Evolutionary conservation across 768 basidiomycete species (phyloP).

Genomic region (Grammothele lineata): DNA sequence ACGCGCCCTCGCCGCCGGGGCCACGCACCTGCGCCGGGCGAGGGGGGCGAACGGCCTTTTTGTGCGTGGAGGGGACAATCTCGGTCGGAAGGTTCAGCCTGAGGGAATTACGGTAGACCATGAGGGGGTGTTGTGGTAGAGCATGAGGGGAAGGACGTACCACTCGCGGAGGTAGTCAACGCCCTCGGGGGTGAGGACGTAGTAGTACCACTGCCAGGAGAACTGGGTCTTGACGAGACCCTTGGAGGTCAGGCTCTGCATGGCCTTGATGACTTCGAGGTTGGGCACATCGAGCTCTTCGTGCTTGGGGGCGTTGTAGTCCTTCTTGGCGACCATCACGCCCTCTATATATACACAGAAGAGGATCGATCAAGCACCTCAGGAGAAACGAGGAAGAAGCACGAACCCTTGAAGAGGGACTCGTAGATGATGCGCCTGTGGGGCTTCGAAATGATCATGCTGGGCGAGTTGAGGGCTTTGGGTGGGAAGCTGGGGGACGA

Average conservation of each 20-base stretch:
- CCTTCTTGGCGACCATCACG: conserved; percentile 98
- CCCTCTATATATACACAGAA: conserved; percentile 59
- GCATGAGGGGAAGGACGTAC: conserved; percentile 29
- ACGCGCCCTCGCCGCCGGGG: conserved; percentile 70
- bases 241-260: conserved; percentile 61
- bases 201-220: conserved; percentile 99
- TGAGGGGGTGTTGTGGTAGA: neutral
- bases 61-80: conserved; percentile 97
- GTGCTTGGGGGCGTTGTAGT: conserved; percentile 96
- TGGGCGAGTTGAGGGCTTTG: conserved; percentile 32
- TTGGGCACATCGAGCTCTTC: conserved; percentile 75
- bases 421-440: conserved; percentile 97
- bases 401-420: conserved; percentile 97
- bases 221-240: conserved; percentile 99
- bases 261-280: conserved; percentile 69
- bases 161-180: conserved; percentile 96
- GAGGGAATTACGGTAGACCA: neutral
- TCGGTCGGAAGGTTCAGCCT: conserved; percentile 93
- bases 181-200: conserved; percentile 94
- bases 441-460: conserved; percentile 96
- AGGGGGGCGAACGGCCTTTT: conserved; percentile 87
- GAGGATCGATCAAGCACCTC: neutral
- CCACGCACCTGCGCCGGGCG: conserved; percentile 71
- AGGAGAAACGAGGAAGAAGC: neutral
- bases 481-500: conserved; percentile 27